Percentiles rank a stretch among this genome's conserved stretches.
Evolutionary conservation across 805 yeast species (phyloP).

Genomic region (Peterozyma toletana): DNA sequence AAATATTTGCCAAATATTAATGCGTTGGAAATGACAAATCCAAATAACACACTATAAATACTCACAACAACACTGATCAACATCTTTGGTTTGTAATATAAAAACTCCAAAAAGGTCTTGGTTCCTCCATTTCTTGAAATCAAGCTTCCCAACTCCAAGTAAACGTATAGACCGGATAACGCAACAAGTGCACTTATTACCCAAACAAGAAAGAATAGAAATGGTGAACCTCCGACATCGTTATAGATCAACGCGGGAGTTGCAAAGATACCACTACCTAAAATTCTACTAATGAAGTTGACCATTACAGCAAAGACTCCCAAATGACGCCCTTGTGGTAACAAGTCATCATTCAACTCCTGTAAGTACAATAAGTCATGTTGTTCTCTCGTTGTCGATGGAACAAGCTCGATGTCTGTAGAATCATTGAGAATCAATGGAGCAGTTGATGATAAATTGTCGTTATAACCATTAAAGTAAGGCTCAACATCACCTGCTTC

Average conservation of each 20-base stretch:
- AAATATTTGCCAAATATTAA: slow-evolving; percentile 50
- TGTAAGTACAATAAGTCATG: slow-evolving; percentile 6
- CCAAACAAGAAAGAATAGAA: slow-evolving; percentile 59
- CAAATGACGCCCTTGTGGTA: slow-evolving; percentile 71
- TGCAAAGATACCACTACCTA: slow-evolving; percentile 77
- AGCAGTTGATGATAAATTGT: too few relatives aligned
- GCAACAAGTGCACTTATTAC: slow-evolving; percentile 51
- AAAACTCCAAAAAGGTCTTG: slow-evolving; percentile 63
- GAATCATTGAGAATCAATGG: background rate
- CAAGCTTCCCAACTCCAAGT: slow-evolving; percentile 62
- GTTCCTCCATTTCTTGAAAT: slow-evolving; percentile 73
- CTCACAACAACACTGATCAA: slow-evolving; percentile 40
- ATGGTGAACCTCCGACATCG: slow-evolving; percentile 63
- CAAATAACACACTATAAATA: slow-evolving; percentile 40
- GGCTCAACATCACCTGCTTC: too few relatives aligned
- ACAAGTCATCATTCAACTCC: slow-evolving; percentile 27
- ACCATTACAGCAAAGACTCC: slow-evolving; percentile 63
- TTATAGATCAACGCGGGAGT: slow-evolving; percentile 59
- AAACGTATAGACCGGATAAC: slow-evolving; percentile 60
- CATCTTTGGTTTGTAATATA: slow-evolving; percentile 54
- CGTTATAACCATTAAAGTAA: too few relatives aligned
- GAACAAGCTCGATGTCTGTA: background rate
- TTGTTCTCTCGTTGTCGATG: slow-evolving; percentile 3
- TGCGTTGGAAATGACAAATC: slow-evolving; percentile 43
- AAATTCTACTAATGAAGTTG: slow-evolving; percentile 58